phyloP scores from a whole-genome alignment of 306 rosid genomes.

The Psophocarpus tetragonolobus region DNA sequence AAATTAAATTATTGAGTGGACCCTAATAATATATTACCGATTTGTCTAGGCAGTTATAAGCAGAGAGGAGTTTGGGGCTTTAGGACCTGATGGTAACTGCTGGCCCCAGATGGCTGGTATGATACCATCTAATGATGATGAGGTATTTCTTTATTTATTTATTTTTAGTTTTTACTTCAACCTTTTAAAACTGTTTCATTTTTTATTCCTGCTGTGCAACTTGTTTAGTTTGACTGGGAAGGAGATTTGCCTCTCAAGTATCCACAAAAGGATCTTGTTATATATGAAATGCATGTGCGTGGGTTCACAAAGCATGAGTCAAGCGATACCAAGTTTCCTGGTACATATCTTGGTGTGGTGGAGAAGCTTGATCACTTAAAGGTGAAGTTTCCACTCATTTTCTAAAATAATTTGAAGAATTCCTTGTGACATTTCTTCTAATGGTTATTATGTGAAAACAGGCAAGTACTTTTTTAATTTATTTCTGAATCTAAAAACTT shows the following conservation, averaged over 20 bases:
- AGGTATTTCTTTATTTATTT: slow-evolving; percentile 49
- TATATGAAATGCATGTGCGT: slow-evolving; percentile 95
- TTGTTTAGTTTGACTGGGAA: slow-evolving; percentile 95
- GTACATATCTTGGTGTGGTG: slow-evolving; percentile 91
- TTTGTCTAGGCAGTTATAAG: slow-evolving; percentile 86
- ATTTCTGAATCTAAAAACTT: not conserved
- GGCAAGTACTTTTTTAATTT: not conserved
- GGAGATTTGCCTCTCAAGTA: slow-evolving; percentile 87
- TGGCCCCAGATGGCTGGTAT: slow-evolving; percentile 96
- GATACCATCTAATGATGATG: slow-evolving; percentile 59
- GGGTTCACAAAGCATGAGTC: slow-evolving; percentile 94
- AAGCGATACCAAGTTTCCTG: slow-evolving; percentile 69
- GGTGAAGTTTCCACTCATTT: slow-evolving; percentile 51
- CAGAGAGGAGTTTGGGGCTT: slow-evolving; percentile 77
- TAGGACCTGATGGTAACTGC: slow-evolving; percentile 76
- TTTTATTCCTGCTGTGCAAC: slow-evolving; percentile 21
- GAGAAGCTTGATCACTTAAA: slow-evolving; percentile 91
- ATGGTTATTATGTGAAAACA: slow-evolving; percentile 8
- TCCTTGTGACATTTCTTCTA: slow-evolving; percentile 7
- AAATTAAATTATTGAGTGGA: slow-evolving; percentile 13
- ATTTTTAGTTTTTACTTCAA: not conserved
- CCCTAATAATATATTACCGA: slow-evolving; percentile 36
- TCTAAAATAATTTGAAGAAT: slow-evolving; percentile 1
- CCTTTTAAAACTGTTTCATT: slow-evolving; percentile 11
- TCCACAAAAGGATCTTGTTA: slow-evolving; percentile 80